Conservation (phyloP, 192 early-diverging fungal genomes). For the Gryganskiella cystojenkinii region DNA sequence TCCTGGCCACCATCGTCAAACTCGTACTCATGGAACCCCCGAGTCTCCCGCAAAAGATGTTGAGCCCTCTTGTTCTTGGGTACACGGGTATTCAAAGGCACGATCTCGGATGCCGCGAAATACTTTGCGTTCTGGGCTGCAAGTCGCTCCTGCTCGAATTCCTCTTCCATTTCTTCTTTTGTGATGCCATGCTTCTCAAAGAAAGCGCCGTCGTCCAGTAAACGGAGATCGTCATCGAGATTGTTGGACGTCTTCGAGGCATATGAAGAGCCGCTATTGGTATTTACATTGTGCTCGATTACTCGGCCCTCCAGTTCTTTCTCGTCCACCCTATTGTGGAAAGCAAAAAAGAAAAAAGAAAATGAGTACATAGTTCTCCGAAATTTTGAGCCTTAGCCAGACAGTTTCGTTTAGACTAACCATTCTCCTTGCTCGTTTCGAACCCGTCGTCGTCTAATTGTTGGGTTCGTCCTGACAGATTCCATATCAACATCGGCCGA, state of each 20-base stretch:
- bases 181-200: conserved; percentile 46
- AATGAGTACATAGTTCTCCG: background rate
- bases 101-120: conserved; percentile 56
- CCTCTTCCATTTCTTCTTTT: conserved; percentile 48
- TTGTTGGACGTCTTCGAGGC: background rate
- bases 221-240: conserved; percentile 14
- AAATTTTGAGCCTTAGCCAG: background rate
- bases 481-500: conserved; percentile 12
- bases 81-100: conserved; percentile 35
- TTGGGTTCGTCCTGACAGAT: conserved; percentile 28
- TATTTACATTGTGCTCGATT: conserved; percentile 63
- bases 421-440: conserved; percentile 72
- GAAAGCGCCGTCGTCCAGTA: conserved; percentile 20
- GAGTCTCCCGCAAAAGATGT: conserved; percentile 22
- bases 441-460: conserved; percentile 66
- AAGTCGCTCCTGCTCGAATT: conserved; percentile 57
- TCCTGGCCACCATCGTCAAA: conserved; percentile 6
- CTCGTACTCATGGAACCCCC: conserved; percentile 10
- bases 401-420: conserved; percentile 28
- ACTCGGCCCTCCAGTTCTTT: conserved; percentile 66
- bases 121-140: conserved; percentile 67
- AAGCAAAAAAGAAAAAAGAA: background rate
- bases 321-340: conserved; percentile 59
- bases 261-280: background rate
- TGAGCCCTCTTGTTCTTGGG: conserved; percentile 46